Evolutionary conservation across 139 green algal genomes (phyloP), one percentile per base, ranked within the genome.

Genomic region (Astrephomene gubernaculifera): DNA sequence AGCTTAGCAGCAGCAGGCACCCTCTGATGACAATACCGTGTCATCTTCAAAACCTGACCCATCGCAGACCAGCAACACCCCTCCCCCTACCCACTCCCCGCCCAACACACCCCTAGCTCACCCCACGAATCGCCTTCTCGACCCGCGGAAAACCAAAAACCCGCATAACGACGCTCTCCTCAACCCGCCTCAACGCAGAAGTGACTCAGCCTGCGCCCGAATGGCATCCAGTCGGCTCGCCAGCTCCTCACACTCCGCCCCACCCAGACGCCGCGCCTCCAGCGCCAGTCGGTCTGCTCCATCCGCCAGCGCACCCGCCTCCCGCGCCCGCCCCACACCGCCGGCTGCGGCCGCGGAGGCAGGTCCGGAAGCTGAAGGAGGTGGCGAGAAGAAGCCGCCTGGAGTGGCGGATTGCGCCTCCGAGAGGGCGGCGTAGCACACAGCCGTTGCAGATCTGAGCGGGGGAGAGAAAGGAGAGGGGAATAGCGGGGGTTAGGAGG

Each of bases 251-350:
- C 80, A 81, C 6, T 86, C 87, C 3, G 81, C 22, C 14, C 52
- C 53, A 1, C 87, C 87, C 52, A 90, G 33, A 22, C 81, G 87
- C 49, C 87, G 39, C 22, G 87, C 87, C 73, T 90, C 87, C 33
- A 90, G 61, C 12, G 86, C 79, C 44, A 85, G 76, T 52, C 79
- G 71, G 83, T 75, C 60, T 2, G 71, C 61, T 1, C 72, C 72
- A 31, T 72, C 64, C 29, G 61, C 64, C 36, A 70, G 53, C 17
- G 60, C 52, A 8, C 60, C 71, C 53, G 72, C 72, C 63, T 83
- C 71, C 12, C 57, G 44, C n/a, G 54, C 36, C 70, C 45, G 38
- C 45, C 43, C 74, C n/a, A 79, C 53, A 1, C 74, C 54, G 24
- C 54, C 45, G 5, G 31, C 65, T 29, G 53, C 65, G 19, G 71